Conservation (phyloP, 2,329 filamentous ascomycete species). For the Fusarium sp. region DNA sequence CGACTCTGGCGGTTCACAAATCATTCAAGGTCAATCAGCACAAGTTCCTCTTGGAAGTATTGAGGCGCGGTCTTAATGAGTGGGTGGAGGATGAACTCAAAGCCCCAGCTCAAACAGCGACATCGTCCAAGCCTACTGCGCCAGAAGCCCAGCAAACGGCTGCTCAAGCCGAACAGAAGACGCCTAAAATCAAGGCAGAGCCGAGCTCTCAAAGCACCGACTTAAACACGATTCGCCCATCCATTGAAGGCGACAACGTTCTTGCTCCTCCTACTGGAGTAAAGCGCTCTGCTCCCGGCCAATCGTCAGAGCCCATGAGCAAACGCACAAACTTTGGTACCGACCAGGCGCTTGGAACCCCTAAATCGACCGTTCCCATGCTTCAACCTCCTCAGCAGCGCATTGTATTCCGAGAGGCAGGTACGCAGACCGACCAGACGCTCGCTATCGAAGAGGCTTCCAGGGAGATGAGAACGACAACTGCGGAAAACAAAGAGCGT, state of each 20-base stretch:
- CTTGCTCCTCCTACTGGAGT: background rate
- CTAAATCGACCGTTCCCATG: background rate
- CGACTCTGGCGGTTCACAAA: slow-evolving; percentile 3
- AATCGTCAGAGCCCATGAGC: background rate
- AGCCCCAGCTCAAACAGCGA: background rate
- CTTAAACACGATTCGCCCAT: background rate
- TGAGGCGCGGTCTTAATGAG: background rate
- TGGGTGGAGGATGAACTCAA: slow-evolving; percentile 20
- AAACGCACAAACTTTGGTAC: background rate
- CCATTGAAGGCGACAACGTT: background rate
- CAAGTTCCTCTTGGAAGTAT: background rate
- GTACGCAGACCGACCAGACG: slow-evolving; percentile 9
- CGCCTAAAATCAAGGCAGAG: background rate
- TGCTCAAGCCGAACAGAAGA: background rate
- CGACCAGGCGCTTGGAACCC: background rate
- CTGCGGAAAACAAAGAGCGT: no score
- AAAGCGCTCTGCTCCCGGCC: background rate
- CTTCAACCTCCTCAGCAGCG: background rate
- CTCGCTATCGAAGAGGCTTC: background rate
- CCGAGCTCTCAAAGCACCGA: rapidly evolving
- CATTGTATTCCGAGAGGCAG: background rate
- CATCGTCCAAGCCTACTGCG: background rate
- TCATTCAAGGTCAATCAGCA: rapidly evolving
- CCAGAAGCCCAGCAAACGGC: background rate
- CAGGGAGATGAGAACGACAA: no score